Conservation (phyloP, 441 rosid genomes). For the Dalechampia spathulata region DNA sequence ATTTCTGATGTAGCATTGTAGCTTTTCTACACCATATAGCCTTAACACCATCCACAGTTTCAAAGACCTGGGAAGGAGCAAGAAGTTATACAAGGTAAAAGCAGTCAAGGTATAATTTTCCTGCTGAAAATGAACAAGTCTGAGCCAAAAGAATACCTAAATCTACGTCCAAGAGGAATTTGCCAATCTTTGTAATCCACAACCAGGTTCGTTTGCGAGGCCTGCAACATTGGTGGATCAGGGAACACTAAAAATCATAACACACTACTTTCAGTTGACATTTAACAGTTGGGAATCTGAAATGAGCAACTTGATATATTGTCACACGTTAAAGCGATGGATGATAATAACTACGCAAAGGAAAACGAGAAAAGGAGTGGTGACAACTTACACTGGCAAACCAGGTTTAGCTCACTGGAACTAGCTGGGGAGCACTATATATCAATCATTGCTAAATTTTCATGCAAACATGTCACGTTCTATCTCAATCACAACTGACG, state of each 20-base stretch:
- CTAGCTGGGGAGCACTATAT: background rate
- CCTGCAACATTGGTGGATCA: conserved; percentile 31
- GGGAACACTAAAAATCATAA: background rate
- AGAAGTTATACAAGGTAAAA: background rate
- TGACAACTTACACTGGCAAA: background rate
- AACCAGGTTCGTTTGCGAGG: conserved; percentile 51
- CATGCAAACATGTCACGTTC: background rate
- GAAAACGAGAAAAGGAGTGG: too few relatives aligned
- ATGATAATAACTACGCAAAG: too few relatives aligned
- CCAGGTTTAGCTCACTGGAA: background rate
- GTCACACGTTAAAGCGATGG: too few relatives aligned
- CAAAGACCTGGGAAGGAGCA: conserved; percentile 43
- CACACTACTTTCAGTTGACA: background rate
- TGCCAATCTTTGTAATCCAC: conserved; percentile 94
- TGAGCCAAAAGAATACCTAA: conserved; percentile 39
- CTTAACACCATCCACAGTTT: conserved; percentile 86
- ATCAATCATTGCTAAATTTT: background rate
- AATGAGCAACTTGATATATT: background rate
- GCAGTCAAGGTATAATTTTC: too few relatives aligned
- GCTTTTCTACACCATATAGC: conserved; percentile 66
- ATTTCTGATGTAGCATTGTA: conserved; percentile 64
- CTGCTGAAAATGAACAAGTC: background rate
- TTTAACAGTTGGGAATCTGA: background rate
- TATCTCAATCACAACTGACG: background rate
- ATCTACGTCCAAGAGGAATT: conserved; percentile 82